phyloP scores from a whole-genome alignment of 306 rosid species.

The Trifolium subterraneum region DNA sequence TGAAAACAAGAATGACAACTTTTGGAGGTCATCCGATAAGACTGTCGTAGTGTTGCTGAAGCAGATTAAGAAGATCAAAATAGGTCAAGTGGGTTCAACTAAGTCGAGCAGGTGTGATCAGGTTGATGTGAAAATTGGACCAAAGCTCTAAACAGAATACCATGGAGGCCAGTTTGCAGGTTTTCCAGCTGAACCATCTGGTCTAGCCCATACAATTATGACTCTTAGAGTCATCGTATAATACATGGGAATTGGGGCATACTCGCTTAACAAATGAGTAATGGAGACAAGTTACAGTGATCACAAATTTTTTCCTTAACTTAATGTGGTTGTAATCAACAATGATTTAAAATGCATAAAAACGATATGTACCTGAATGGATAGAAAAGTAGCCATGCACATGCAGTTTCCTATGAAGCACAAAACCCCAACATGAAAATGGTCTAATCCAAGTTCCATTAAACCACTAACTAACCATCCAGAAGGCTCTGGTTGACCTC shows the following conservation, averaged over 20 bases:
- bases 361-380: constrained; percentile 74
- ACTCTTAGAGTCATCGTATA: constrained; percentile 3
- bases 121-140: constrained; percentile 13
- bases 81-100: not conserved
- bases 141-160: constrained; percentile 20
- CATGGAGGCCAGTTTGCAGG: not conserved
- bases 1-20: not conserved
- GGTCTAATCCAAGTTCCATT: constrained; percentile 70
- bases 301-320: constrained; percentile 11
- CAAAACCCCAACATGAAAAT: constrained; percentile 89
- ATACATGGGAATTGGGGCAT: not conserved
- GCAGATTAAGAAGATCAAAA: not conserved
- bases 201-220: constrained; percentile 7
- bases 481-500: constrained; percentile 92
- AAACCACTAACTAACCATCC: constrained; percentile 83
- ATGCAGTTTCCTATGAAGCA: constrained; percentile 92
- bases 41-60: not conserved
- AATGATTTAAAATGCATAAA: constrained; percentile 22
- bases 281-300: constrained; percentile 14
- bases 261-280: not conserved
- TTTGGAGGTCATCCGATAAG: constrained; percentile 24
- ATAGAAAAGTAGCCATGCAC: constrained; percentile 93
- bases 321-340: constrained; percentile 8
- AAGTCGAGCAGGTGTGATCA: not conserved
- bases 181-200: constrained; percentile 3